A percentile compares a stretch with the other conserved stretches of the same genome.
Evolutionary conservation across 2,329 filamentous ascomycete species (phyloP).

Genomic region (Colletotrichum caudatum): DNA sequence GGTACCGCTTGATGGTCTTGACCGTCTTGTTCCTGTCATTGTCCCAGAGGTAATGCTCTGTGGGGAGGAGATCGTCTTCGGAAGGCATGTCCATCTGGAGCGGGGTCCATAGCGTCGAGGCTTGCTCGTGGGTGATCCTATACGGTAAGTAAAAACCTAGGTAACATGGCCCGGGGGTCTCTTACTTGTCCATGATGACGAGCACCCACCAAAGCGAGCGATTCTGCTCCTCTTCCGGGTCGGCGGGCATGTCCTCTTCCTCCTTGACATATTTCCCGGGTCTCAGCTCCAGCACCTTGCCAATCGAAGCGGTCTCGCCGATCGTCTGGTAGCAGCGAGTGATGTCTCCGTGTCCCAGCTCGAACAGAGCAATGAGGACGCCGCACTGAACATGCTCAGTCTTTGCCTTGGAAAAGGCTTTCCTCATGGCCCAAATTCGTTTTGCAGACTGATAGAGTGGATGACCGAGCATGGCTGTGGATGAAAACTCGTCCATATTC

Average conservation of each 20-base stretch:
- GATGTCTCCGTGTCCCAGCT: conserved; percentile 59
- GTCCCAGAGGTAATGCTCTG: conserved; percentile 52
- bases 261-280: conserved; percentile 53
- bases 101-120: conserved; percentile 49
- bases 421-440: conserved; percentile 53
- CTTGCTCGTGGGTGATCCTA: conserved; percentile 50
- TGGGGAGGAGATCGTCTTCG: conserved; percentile 52
- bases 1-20: conserved; percentile 46
- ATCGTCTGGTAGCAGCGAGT: conserved; percentile 57
- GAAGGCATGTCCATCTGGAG: conserved; percentile 53
- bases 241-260: conserved; percentile 47
- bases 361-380: conserved; percentile 56
- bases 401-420: conserved; percentile 51
- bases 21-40: conserved; percentile 44
- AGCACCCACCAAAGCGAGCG: conserved; percentile 59
- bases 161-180: conserved; percentile 13
- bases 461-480: conserved; percentile 56
- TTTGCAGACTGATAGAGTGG: conserved; percentile 55
- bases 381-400: conserved; percentile 57
- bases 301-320: conserved; percentile 55
- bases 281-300: conserved; percentile 51
- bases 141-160: conserved; percentile 14
- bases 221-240: conserved; percentile 54
- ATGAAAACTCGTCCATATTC: conserved; percentile 50
- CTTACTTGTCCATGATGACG: conserved; percentile 59